phyloP scores from a whole-genome alignment of 1,139 yeast genomes.

The Yamadazyma mexicana region DNA sequence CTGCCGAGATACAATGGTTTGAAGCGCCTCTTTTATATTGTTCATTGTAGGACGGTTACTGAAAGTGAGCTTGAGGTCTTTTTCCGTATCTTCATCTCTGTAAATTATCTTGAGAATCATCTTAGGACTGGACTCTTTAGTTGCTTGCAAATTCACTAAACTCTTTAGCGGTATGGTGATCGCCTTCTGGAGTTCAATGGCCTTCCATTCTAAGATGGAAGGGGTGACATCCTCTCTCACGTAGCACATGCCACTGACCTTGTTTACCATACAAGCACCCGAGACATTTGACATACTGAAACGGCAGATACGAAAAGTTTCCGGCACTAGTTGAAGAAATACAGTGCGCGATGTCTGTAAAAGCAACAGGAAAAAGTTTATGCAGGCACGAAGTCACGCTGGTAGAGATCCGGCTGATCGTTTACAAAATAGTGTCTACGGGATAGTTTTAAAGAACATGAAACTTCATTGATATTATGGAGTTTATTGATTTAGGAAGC shows the following conservation, averaged over 20 bases:
- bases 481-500: no score
- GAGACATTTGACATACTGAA: conserved; percentile 30
- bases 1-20: conserved; percentile 69
- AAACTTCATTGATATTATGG: no score
- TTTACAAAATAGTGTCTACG: no score
- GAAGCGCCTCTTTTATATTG: conserved; percentile 66
- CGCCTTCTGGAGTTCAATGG: conserved; percentile 57
- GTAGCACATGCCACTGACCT: conserved; percentile 65
- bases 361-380: no score
- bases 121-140: conserved; percentile 69
- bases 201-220: conserved; percentile 66
- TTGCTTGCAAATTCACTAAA: conserved; percentile 66
- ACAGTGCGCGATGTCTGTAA: no score
- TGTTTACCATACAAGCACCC: conserved; percentile 71
- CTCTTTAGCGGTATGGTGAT: conserved; percentile 53
- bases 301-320: no score
- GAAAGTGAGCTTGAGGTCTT: conserved; percentile 60
- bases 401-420: no score
- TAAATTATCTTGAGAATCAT: conserved; percentile 65
- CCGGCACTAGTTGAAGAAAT: no score
- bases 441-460: no score
- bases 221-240: conserved; percentile 69
- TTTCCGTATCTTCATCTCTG: conserved; percentile 37
- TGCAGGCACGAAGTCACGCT: no score
- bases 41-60: conserved; percentile 76